Base-by-base conservation (phyloP, 164 flowering plant species). In the Liriodendron chinense region DNA sequence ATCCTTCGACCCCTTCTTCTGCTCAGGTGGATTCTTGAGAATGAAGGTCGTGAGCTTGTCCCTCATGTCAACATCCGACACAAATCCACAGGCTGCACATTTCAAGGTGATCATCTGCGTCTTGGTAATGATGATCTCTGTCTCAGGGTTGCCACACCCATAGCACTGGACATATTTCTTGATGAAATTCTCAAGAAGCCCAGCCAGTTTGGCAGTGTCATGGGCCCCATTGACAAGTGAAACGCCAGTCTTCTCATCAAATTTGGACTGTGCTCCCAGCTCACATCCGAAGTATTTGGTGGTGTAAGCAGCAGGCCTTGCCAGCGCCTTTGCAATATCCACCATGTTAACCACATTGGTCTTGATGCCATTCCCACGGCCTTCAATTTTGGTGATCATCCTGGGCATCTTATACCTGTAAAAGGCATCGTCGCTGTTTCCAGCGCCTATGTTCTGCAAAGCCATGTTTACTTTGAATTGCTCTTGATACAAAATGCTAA, bases 361-460 rank as follows among this genome's bases (percentile, higher is more conserved):
- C 83, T 90, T 94, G 83, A 94, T 94, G 84, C 98, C 98, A 86
- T 94, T 94, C 9, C 97, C 98, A 56, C 97, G 86, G 1, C 98
- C 98, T 83, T 94, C 98, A 76, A 91, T 90, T 80, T 94, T 92
- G 43, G 98, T 94, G 0, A 92, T 80, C 98, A 94, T 94, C 76
- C 68, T 88, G 16, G 98, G 98, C 98, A 94, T 94, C 89, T 92
- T 94, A 74, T 92, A 92, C 90, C 98, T 90, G 61, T 94, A 94
- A 57, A 94, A 94, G 89, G 97, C 98, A 90, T 94, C 98, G 84
- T 92, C 97, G 9, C 87, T 85, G 87, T 94, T 94, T 9, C 85
- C 84, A 69, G 98, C 96, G 82, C 98, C 98, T 75, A 94, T 94
- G 75, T 94, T 94, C 74, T 92, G 97, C 75, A 94, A 75, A 28